Base-by-base conservation (phyloP, 768 basidiomycete genomes). In the Kwoniella dendrophila region DNA sequence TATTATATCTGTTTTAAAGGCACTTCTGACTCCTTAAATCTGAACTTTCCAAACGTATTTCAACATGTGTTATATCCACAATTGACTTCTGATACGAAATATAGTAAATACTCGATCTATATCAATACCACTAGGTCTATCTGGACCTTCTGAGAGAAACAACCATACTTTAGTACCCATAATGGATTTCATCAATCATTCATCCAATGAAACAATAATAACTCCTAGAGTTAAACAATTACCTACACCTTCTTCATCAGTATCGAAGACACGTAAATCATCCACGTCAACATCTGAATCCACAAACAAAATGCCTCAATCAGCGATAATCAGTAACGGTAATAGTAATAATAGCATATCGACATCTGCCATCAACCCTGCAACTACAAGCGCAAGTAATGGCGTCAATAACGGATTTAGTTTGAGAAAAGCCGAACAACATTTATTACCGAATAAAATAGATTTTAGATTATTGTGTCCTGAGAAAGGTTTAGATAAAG, bases 31-130 rank as follows among this genome's bases (percentile, higher is more conserved):
- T 8, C 36, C 8, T 18, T 18, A 38, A 38, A 8, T 8, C 36
- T n/a, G n/a, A n/a, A n/a, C n/a, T n/a, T n/a, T n/a, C n/a, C n/a
- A n/a, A n/a, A n/a, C 34, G 7, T 7, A 36, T 36, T 16, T 27
- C 29, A 12, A 33, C 16, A 34, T n/a, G 44, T 65, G 22, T 29
- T 58, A 49, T 34, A 51, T 6, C 60, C 10, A 26, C 54, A 34
- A 16, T 26, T 0, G 12, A n/a, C 44, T 6, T 0, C 12, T 18
- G 22, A n/a, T 11, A 1, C 12, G 44, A 12, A 41, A 16, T 18
- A 10, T 69, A 92, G 92, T 96, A 59, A 98, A 98, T 77, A 97
- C 94, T 4, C 86, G 95, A 49, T 92, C 89, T 75, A 85, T 97
- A 22, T 92, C 77, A 22, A 56, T 78, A 27, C 71, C 69, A 1